A percentile compares a stretch with the other conserved stretches of the same genome.
Conservation (phyloP, 805 yeast species). For the Tetrapisispora fleetii region DNA sequence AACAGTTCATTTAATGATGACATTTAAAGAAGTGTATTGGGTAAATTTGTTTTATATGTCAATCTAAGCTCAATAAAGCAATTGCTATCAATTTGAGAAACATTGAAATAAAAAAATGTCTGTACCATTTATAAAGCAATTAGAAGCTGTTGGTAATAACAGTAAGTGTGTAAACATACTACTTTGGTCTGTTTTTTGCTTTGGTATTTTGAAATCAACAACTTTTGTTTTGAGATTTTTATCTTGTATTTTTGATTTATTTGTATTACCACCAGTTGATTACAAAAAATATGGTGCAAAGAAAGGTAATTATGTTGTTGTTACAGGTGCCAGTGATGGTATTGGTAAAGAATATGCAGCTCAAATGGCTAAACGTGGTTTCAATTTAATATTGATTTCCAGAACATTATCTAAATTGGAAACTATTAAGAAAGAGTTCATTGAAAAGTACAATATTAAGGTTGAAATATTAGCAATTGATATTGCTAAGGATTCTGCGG, state of each 20-base stretch:
- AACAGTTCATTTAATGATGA: no score
- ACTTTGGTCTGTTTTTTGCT: constrained; percentile 37
- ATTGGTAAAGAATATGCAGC: constrained; percentile 85
- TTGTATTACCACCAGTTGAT: constrained; percentile 49
- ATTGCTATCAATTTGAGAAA: not conserved
- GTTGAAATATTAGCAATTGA: constrained; percentile 70
- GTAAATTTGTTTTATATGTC: no score
- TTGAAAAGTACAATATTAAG: constrained; percentile 46
- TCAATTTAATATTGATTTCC: constrained; percentile 74
- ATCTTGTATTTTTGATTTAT: constrained; percentile 51
- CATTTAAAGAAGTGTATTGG: no score
- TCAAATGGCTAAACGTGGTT: constrained; percentile 79
- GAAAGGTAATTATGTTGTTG: constrained; percentile 75
- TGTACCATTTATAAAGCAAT: constrained; percentile 16
- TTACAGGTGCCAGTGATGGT: constrained; percentile 97
- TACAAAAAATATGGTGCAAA: constrained; percentile 67
- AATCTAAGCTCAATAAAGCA: no score
- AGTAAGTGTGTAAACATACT: constrained; percentile 19
- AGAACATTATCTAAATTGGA: constrained; percentile 75
- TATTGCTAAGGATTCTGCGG: constrained; percentile 51
- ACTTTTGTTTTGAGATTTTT: constrained; percentile 38
- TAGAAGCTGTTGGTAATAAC: constrained; percentile 13
- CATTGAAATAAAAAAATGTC: not conserved
- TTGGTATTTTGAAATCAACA: constrained; percentile 56
- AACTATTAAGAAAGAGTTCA: constrained; percentile 52